Base-by-base conservation (phyloP, 768 basidiomycete species). In the Mycena chlorophos region DNA sequence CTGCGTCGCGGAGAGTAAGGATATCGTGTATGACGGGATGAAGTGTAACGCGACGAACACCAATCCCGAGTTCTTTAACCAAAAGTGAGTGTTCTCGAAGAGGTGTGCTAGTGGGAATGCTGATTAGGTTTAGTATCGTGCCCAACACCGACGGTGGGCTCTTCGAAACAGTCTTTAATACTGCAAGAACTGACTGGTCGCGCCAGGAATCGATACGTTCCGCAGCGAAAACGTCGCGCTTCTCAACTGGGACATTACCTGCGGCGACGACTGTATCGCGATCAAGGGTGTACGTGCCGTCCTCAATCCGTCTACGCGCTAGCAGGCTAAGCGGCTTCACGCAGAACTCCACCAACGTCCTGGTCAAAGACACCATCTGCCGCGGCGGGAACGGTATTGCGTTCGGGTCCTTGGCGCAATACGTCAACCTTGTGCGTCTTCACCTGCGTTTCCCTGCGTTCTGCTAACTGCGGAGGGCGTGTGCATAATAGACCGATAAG, bases 251-350 rank as follows among this genome's bases (percentile, higher is more conserved):
- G 82, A 85, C 67, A 72, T 85, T 17, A 84, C 82, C n/a, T 80
- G 77, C 51, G 82, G 83, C 17, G 84, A 85, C 62, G 83, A 85
- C 60, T 85, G 83, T 54, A 67, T 85, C n/a, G 83, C 81, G 6
- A 81, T 85, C 70, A 84, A 85, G 70, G 83, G 82, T 5, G 82
- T 83, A 62, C 25, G 79, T 66, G 43, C n/a, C n/a, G n/a, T n/a
- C 6, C 30, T 50, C 30, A 13, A 16, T 26, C 17, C 27, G n/a
- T 14, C 16, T 30, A 16, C 45, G 13, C 40, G 10, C 26, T 2
- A 13, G 20, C 40, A 10, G 10, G 4, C 10, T 49, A 19, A 17
- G 27, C 50, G 26, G 20, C 5, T 4, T 28, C 26, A 20, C 51
- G 28, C 45, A 83, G 82, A 85, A 85, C 65, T 80, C 80, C 29